Evolutionary conservation across 2,329 filamentous ascomycete species (phyloP).

Genomic region (Ophiostoma sp.): DNA sequence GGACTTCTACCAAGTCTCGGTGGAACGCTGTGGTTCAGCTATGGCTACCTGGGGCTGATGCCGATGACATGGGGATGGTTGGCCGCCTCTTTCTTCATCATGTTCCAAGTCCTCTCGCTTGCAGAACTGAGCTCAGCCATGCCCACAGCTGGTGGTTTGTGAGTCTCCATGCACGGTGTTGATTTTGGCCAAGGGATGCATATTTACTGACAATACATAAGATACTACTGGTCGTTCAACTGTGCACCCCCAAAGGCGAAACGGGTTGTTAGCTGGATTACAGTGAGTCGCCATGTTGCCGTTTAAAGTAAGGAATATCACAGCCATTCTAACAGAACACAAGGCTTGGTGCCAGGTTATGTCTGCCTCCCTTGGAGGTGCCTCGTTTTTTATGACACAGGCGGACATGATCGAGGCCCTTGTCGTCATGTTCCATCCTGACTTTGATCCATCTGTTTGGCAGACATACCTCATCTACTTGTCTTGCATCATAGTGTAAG

Average conservation of each 20-base stretch:
- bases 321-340: neutral
- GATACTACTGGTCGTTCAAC: slow-evolving; percentile 12
- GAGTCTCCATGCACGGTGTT: neutral
- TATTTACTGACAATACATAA: neutral
- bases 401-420: slow-evolving; percentile 11
- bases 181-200: neutral
- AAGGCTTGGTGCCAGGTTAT: slow-evolving; percentile 5
- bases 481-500: slow-evolving; percentile 1
- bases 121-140: slow-evolving; percentile 3
- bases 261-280: neutral
- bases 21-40: slow-evolving; percentile 7
- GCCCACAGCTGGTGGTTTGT: slow-evolving; percentile 1
- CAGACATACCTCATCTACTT: slow-evolving; percentile 8
- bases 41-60: neutral
- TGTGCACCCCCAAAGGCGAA: neutral
- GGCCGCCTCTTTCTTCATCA: neutral
- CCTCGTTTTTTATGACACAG: slow-evolving; percentile 11
- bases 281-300: neutral
- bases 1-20: slow-evolving; percentile 2
- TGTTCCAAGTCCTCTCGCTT: slow-evolving; percentile 7
- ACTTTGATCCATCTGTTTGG: slow-evolving; percentile 1
- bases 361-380: neutral
- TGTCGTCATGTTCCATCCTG: neutral
- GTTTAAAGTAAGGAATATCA: neutral
- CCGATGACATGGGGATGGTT: slow-evolving; percentile 11